A percentile compares a stretch with the other conserved stretches of the same genome.
phyloP scores from a whole-genome alignment of 768 basidiomycete species.

The Russula compacta region DNA sequence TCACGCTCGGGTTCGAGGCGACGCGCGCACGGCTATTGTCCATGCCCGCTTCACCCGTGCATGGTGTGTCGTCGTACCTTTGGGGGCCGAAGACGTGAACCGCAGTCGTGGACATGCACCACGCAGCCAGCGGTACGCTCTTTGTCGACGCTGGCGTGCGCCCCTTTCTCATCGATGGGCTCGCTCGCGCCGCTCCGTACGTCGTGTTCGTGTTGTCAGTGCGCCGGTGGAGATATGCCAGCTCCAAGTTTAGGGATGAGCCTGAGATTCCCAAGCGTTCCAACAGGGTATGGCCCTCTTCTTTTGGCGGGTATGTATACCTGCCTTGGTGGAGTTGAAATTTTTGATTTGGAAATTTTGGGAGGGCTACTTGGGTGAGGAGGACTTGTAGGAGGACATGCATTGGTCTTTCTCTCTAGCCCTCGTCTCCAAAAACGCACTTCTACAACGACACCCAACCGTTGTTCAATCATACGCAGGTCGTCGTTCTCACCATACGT shows the following conservation, averaged over 20 bases:
- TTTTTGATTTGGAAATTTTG: not conserved
- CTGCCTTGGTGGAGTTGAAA: not conserved
- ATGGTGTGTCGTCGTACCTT: conserved; percentile 27
- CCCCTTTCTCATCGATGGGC: conserved; percentile 54
- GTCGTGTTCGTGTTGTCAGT: conserved; percentile 31
- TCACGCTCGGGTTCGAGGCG: conserved; percentile 74
- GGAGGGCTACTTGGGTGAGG: not conserved
- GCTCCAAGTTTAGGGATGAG: too few relatives aligned
- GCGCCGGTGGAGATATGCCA: conserved; percentile 48
- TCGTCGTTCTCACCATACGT: conserved; percentile 68
- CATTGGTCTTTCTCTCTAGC: too few relatives aligned
- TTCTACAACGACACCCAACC: not conserved
- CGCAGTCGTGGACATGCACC: conserved; percentile 29
- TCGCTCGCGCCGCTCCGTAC: conserved; percentile 36
- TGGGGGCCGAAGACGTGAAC: too few relatives aligned
- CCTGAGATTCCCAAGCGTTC: too few relatives aligned
- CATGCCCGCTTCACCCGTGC: conserved; percentile 36
- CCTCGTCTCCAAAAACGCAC: not conserved
- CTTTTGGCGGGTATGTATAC: not conserved
- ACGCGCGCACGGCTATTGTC: conserved; percentile 54
- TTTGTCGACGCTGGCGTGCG: conserved; percentile 54
- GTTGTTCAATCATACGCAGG: conserved; percentile 33
- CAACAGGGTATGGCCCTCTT: too few relatives aligned
- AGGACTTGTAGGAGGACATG: not conserved
- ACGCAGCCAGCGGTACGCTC: conserved; percentile 27